Evolutionary conservation across 148 eudicot species (phyloP).

Genomic region (Selenicereus undatus): DNA sequence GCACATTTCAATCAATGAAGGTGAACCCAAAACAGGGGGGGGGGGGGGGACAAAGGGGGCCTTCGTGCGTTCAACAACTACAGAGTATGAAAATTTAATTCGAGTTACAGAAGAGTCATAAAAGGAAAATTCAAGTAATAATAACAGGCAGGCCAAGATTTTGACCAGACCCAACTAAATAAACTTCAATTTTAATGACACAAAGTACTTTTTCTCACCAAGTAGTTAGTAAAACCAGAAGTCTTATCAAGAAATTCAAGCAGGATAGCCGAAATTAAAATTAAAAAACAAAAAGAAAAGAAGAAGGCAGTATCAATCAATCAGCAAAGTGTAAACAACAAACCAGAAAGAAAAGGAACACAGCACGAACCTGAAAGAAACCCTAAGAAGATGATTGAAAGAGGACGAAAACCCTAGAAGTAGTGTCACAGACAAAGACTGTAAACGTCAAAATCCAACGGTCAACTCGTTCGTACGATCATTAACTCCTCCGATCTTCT

Average conservation of each 20-base stretch:
- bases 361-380: not conserved
- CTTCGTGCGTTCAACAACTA: not conserved
- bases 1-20: not conserved
- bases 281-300: not conserved
- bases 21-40: not conserved
- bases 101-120: not conserved
- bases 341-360: not conserved
- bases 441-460: constrained; percentile 2
- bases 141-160: not conserved
- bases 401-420: not conserved
- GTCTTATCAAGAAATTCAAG: not conserved
- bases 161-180: not conserved
- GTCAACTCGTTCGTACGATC: not conserved
- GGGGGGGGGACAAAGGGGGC: not conserved
- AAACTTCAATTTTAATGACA: not conserved
- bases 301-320: not conserved
- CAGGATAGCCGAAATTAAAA: not conserved
- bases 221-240: not conserved
- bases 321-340: too few relatives aligned
- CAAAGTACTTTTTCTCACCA: constrained; percentile 6
- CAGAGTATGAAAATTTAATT: not conserved
- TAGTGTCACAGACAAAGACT: not conserved
- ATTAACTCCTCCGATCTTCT: not conserved
- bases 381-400: not conserved
- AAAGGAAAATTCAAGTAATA: not conserved